A percentile compares a stretch with the other conserved stretches of the same genome.
Evolutionary conservation across 2,329 filamentous ascomycete species (phyloP).

Genomic region (Penicillium concentricum): DNA sequence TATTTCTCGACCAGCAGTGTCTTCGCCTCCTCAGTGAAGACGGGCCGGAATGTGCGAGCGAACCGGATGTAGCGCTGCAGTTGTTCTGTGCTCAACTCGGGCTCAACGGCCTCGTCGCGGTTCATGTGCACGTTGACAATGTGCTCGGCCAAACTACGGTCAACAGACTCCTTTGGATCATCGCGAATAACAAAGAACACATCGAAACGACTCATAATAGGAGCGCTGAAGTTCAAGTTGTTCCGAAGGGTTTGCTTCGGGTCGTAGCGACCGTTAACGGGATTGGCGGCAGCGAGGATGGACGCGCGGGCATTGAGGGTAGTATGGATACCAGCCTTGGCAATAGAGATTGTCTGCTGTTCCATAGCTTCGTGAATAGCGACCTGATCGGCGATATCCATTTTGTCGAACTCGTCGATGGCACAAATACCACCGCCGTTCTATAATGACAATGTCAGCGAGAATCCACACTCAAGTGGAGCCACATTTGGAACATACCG

Average conservation of each 20-base stretch:
- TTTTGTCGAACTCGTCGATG: constrained; percentile 99
- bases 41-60: constrained; percentile 87
- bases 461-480: constrained; percentile 2
- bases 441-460: constrained; percentile 19
- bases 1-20: constrained; percentile 84
- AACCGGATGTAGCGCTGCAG: constrained; percentile 97
- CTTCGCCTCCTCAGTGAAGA: constrained; percentile 86
- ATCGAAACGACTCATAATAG: constrained; percentile 99
- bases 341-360: constrained; percentile 98
- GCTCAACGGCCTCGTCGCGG: constrained; percentile 84
- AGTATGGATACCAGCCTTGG: constrained; percentile 96
- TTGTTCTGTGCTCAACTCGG: constrained; percentile 94
- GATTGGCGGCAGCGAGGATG: constrained; percentile 94
- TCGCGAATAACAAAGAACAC: constrained; percentile 97
- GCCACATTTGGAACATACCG: constrained; percentile 46
- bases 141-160: constrained; percentile 87
- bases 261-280: constrained; percentile 91
- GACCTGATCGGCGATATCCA: constrained; percentile 96
- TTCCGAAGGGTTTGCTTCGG: constrained; percentile 88
- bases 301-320: constrained; percentile 94
- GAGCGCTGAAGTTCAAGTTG: constrained; percentile 98
- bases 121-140: constrained; percentile 93
- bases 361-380: constrained; percentile 99
- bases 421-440: constrained; percentile 90
- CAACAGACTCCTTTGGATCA: constrained; percentile 89